Evolutionary conservation across 345 rosid genomes (phyloP).

Genomic region (Brassica napus): Da-Ae NC_063444.1:50709501-50710000

Average conservation of each 20-base stretch:
- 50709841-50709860: not conserved
- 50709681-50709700: conserved; percentile 75
- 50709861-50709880: not conserved
- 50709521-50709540: conserved; percentile 95
- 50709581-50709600: not conserved
- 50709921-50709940: not conserved
- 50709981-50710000: conserved; percentile 65
- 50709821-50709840: too few relatives aligned
- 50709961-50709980: conserved; percentile 38
- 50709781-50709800: conserved; percentile 55
- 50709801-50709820: not conserved
- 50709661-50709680: conserved; percentile 79
- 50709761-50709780: conserved; percentile 52
- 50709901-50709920: not conserved
- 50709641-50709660: conserved; percentile 97
- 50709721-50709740: conserved; percentile 94
- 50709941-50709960: conserved; percentile 20
- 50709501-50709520: conserved; percentile 96
- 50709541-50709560: not conserved
- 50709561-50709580: not conserved
- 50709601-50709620: conserved; percentile 83
- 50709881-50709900: not conserved
- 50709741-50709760: conserved; percentile 97
- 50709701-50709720: conserved; percentile 99
- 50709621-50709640: conserved; percentile 98